Evolutionary conservation across 306 rosid species (phyloP).

Genomic region (Oemleria cerasiformis): DNA sequence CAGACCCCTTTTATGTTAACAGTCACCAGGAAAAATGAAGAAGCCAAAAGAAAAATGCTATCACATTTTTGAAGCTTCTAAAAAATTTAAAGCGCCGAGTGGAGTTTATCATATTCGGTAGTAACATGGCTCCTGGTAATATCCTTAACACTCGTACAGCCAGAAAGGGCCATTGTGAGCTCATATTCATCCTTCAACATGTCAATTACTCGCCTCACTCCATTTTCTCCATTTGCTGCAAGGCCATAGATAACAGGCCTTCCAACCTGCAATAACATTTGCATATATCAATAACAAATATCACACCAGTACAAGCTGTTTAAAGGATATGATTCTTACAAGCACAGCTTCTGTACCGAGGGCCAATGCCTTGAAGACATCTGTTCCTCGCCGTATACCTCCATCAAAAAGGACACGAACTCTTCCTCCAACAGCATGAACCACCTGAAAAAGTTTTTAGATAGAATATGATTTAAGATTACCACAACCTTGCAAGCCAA

Average conservation of each 20-base stretch:
- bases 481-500: background rate
- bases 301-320: background rate
- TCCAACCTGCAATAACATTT: conserved; percentile 41
- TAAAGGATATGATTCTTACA: background rate
- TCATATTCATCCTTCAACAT: conserved; percentile 60
- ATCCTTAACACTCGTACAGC: conserved; percentile 42
- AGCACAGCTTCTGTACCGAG: conserved; percentile 31
- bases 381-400: conserved; percentile 65
- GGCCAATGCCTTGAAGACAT: conserved; percentile 73
- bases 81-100: conserved; percentile 42
- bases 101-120: conserved; percentile 36
- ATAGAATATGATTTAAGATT: background rate
- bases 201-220: conserved; percentile 45
- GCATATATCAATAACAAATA: background rate
- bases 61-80: background rate
- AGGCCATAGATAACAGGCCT: conserved; percentile 53
- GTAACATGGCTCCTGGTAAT: conserved; percentile 51
- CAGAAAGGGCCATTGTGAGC: conserved; percentile 60
- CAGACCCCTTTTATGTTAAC: too few relatives aligned
- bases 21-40: too few relatives aligned
- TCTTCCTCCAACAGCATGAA: conserved; percentile 49
- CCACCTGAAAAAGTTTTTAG: conserved; percentile 34
- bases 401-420: conserved; percentile 64
- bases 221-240: conserved; percentile 54
- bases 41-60: too few relatives aligned